Base-by-base conservation (phyloP, 805 yeast genomes). In the Metschnikowia aberdeeniae region DNA sequence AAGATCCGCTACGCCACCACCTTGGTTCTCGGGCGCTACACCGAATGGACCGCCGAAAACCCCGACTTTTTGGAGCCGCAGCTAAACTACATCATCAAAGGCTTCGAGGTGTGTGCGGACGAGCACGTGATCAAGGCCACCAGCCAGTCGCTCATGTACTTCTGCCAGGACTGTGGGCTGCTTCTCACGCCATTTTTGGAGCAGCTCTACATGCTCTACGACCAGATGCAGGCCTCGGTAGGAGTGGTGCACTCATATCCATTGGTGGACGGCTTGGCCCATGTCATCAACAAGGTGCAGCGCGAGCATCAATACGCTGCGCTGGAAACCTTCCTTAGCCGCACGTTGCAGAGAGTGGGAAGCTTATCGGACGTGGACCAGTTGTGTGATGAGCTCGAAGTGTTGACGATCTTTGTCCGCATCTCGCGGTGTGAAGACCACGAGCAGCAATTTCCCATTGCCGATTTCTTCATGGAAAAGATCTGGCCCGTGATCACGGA, bases 1-100 rank as follows among this genome's bases (percentile, higher is more conserved):
- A 87, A 88, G 60, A 80, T 93, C 42, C 76, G 96, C 62, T 93
- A 92, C 60, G 95, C 98, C 6, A 89, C 96, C 1, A 89, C 96
- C 0, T 73, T 93, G 58, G 96, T 93, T 1, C 69, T 93, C 34
- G 98, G 99, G n/a, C 76, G 99, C 56, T 93, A 93, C 63, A 87
- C 98, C 1, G 89, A 86, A 66, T 93, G 99, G 97, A 88, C 98
- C 0, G 72, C 89, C 4, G 76, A 80, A 53, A 95, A 93, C 64
- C 89, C 95, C 4, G 84, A 86, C 50, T 84, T 74, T 55, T 71
- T 95, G 48, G 93, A 87, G 63, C 76, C 81, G 39, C 96, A 90
- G 63, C 73, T 93, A 46, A 82, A 84, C 51, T 93, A 89, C 62
- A 88, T 95, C 51, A 84, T 84, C 45, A 75, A 73, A 48, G 96